phyloP scores from a whole-genome alignment of 202 grass and related monocot genomes.

The Dendrocalamus latiflorus region DNA sequence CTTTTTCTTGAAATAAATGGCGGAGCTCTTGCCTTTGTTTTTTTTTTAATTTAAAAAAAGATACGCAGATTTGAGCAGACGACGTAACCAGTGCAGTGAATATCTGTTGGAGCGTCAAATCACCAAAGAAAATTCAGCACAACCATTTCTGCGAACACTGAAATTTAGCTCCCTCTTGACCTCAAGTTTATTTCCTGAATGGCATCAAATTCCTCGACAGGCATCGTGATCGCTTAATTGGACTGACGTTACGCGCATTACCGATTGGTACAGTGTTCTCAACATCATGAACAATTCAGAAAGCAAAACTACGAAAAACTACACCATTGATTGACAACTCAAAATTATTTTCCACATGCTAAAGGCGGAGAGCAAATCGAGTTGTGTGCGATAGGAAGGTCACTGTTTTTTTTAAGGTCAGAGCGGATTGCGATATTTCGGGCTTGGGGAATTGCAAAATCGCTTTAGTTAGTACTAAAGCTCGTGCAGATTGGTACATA shows the following conservation, averaged over 20 bases:
- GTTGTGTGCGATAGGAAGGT: neutral
- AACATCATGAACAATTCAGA: neutral
- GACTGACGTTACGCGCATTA: neutral
- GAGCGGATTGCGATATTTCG: constrained; percentile 7
- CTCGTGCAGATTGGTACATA: constrained; percentile 1
- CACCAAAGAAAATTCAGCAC: neutral
- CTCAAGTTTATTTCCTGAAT: neutral
- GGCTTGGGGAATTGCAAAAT: neutral
- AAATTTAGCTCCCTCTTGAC: neutral
- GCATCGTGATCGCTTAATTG: neutral
- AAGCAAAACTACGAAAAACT: neutral
- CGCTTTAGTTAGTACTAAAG: constrained; percentile 6
- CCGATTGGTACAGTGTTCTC: neutral
- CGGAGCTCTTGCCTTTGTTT: no score
- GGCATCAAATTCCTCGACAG: neutral
- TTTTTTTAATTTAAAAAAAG: no score
- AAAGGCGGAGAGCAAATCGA: neutral
- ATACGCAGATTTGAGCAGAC: neutral
- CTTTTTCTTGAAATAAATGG: no score
- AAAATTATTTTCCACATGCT: neutral
- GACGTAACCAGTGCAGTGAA: neutral
- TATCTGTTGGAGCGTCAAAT: neutral
- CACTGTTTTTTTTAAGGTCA: neutral
- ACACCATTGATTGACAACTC: neutral
- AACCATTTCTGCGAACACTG: neutral